Base-by-base conservation (phyloP, 2,329 filamentous ascomycete genomes). In the Hirsutella rhossiliensis region DNA sequence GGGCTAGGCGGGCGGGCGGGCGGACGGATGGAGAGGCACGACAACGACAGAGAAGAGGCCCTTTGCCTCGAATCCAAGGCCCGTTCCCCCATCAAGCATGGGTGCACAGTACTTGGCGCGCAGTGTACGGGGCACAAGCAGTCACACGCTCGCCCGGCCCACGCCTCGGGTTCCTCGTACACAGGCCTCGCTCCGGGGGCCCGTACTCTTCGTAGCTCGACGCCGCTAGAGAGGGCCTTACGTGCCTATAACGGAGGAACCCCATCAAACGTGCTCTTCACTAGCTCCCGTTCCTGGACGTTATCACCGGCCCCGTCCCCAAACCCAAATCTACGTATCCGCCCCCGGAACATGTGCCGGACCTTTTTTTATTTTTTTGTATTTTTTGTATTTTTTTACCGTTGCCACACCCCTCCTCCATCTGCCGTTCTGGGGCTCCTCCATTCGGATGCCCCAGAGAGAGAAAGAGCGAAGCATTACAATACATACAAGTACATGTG, bases 261-360 rank as follows among this genome's bases (percentile, higher is more conserved):
- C 42, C 42, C 42, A 52, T 45, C 50, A 45, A 48, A 50, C 47
- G 50, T 49, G 54, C 49, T 52, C 2, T 17, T n/a, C 3, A 37
- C 55, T 61, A 57, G 59, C 54, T 59, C 58, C 57, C 60, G 60
- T 62, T 57, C 58, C 59, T 64, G 58, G 60, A 55, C 54, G 57
- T 60, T 55, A 59, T 59, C 59, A 55, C 59, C 55, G 53, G 54
- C 56, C 57, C 58, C 54, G 52, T 53, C 58, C 55, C 50, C 41
- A 45, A 47, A 38, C 32, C 49, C 47, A 50, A 46, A 45, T 45
- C 41, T 45, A 12, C 56, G 61, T 61, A 61, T 61, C 65, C 62
- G 65, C 63, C 64, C 23, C 60, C 62, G 62, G 56, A 61, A 56
- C 65, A 66, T 71, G 62, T 72, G 65, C 71, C 68, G 68, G 65